Evolutionary conservation across 805 yeast genomes (phyloP), one percentile per base, ranked within the genome.

Genomic region (Kodamaea laetipori): DNA sequence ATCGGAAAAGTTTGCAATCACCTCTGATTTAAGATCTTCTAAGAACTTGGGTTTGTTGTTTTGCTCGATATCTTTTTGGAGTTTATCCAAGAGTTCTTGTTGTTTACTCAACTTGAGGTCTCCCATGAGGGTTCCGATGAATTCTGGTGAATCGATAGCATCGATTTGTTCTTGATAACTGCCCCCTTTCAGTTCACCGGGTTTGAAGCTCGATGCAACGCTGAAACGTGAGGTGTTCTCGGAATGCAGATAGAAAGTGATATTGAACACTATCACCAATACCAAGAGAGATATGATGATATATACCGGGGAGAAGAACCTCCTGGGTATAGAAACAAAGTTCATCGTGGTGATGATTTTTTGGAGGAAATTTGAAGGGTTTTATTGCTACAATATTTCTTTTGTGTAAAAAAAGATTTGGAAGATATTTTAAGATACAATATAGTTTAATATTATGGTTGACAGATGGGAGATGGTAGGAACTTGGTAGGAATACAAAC

Each of bases 231-330:
- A 30, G 19, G 38, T 13, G 16, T 33, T 27, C 7, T 36, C 27
- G 10, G 31, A 31, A 26, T 17, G 23, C 17, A 25, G 44, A 41
- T 37, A 48, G 27, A 45, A 33, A 16, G 45, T 21, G 15, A 45
- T n/a, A 36, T 48, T 45, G 38, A 45, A 42, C 23, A 45, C 28
- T 9, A 48, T 33, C 23, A 48, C 40, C 32, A 34, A 30, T 26
- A 43, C 19, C 27, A 48, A 39, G 17, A 45, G 24, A n/a, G 38
- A n/a, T 3, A 39, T 23, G 31, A 48, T 32, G 26, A 48, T 36
- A 19, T 38, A 45, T 31, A 42, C 46, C n/a, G 51, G 51, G 18
- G 48, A 45, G 32, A 39, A 37, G 34, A 38, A 41, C 40, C 48
- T 39, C 38, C 51, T 28, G n/a, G 51, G 51, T 21, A 42, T 12